Percentiles rank a stretch among this genome's conserved stretches.
Conservation (phyloP, 225 moss, liverwort and hornwort genomes). For the Physcomitrellopsis africana region DNA sequence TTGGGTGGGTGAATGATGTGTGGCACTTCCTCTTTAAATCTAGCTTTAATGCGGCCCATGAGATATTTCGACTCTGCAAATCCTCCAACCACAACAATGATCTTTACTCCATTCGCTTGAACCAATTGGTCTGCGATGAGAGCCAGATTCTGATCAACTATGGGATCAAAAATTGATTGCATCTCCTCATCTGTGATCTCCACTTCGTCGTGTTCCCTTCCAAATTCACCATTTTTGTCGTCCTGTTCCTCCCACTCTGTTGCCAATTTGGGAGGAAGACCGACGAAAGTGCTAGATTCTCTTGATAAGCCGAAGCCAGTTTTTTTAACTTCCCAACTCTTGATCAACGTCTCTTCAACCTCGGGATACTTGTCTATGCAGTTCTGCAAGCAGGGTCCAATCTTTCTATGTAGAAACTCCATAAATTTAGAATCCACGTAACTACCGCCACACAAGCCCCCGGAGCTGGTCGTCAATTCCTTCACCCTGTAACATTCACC, state of each 20-base stretch:
- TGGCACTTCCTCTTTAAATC: constrained; percentile 16
- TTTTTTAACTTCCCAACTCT: constrained; percentile 38
- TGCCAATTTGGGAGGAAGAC: constrained; percentile 19
- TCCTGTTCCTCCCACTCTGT: constrained; percentile 34
- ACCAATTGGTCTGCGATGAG: constrained; percentile 34
- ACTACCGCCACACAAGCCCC: constrained; percentile 48
- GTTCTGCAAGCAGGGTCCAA: constrained; percentile 37
- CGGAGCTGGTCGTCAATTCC: constrained; percentile 42
- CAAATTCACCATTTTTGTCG: background rate
- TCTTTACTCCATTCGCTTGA: background rate
- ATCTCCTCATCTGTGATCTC: constrained; percentile 32
- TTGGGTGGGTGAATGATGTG: constrained; percentile 37
- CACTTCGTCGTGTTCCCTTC: constrained; percentile 34
- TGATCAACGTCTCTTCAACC: constrained; percentile 12
- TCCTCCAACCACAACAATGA: constrained; percentile 51
- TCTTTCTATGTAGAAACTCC: constrained; percentile 27
- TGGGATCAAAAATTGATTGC: constrained; percentile 34
- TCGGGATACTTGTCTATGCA: constrained; percentile 22
- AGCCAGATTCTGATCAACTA: constrained; percentile 31
- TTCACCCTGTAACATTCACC: constrained; percentile 25
- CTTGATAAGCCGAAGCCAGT: constrained; percentile 26
- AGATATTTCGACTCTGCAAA: constrained; percentile 57
- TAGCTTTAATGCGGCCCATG: constrained; percentile 26
- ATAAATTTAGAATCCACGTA: constrained; percentile 40
- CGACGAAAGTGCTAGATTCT: background rate